Conservation (phyloP, 2,329 filamentous ascomycete species). For the Phaeosphaeria sp. region DNA sequence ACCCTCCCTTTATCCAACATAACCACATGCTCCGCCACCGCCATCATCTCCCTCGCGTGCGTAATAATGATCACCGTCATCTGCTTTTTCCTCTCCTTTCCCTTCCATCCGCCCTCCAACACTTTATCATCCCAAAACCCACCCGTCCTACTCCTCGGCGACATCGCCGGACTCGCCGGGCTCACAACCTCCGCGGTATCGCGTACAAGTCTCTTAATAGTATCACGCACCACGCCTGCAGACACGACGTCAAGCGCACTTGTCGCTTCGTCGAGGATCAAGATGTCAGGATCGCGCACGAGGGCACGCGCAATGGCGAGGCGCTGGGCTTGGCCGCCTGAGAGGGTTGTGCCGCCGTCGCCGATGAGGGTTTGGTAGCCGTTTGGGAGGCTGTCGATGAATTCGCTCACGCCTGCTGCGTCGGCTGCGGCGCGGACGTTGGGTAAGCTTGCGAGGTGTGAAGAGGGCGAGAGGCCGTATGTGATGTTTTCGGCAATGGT, state of each 20-base stretch:
- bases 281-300: slow-evolving; percentile 70
- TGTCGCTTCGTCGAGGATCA: slow-evolving; percentile 88
- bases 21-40: slow-evolving; percentile 73
- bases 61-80: slow-evolving; percentile 83
- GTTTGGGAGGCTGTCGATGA: slow-evolving; percentile 72
- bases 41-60: slow-evolving; percentile 87
- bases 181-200: background rate
- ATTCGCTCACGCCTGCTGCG: slow-evolving; percentile 74
- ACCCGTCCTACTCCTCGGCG: slow-evolving; percentile 6
- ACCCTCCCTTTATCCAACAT: slow-evolving; percentile 72
- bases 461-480: slow-evolving; percentile 72
- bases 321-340: slow-evolving; percentile 83
- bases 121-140: slow-evolving; percentile 20
- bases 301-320: slow-evolving; percentile 82
- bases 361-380: slow-evolving; percentile 78
- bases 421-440: slow-evolving; percentile 59
- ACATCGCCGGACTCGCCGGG: background rate
- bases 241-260: slow-evolving; percentile 76
- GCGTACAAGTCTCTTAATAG: slow-evolving; percentile 62
- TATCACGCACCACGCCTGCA: slow-evolving; percentile 68
- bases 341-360: slow-evolving; percentile 75
- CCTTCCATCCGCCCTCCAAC: slow-evolving; percentile 23
- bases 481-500: slow-evolving; percentile 81
- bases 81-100: slow-evolving; percentile 29
- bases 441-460: slow-evolving; percentile 54